Conservation (phyloP, 2,329 filamentous ascomycete species). For the Didymella exigua region DNA sequence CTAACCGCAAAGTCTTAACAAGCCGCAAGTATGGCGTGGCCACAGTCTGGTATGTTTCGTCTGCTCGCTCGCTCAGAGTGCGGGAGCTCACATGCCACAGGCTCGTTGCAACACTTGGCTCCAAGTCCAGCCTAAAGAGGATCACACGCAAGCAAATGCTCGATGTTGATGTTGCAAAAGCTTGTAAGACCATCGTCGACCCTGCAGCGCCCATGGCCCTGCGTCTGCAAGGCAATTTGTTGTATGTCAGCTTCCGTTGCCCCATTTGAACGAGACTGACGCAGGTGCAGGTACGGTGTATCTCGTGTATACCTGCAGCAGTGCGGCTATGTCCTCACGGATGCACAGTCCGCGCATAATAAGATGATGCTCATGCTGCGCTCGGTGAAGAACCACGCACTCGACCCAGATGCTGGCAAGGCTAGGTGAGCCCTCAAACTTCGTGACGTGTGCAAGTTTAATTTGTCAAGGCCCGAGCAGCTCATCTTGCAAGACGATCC, state of each 20-base stretch:
- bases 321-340: slow-evolving; percentile 81
- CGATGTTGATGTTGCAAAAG: slow-evolving; percentile 82
- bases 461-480: slow-evolving; percentile 67
- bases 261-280: slow-evolving; percentile 15
- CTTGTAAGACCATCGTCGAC: slow-evolving; percentile 85
- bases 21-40: slow-evolving; percentile 89
- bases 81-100: slow-evolving; percentile 56
- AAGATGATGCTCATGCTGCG: slow-evolving; percentile 73
- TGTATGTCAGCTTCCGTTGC: slow-evolving; percentile 57
- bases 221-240: slow-evolving; percentile 84
- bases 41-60: slow-evolving; percentile 79
- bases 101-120: slow-evolving; percentile 88
- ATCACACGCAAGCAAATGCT: slow-evolving; percentile 86
- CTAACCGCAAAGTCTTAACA: slow-evolving; percentile 68
- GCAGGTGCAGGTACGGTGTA: slow-evolving; percentile 63
- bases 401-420: slow-evolving; percentile 74
- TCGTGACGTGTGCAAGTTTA: neutral
- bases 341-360: slow-evolving; percentile 75
- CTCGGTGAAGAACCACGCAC: slow-evolving; percentile 61
- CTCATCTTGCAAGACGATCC: slow-evolving; percentile 84
- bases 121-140: slow-evolving; percentile 71
- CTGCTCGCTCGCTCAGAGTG: neutral
- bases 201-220: slow-evolving; percentile 87
- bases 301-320: slow-evolving; percentile 87
- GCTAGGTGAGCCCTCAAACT: slow-evolving; percentile 62